Evolutionary conservation across 345 rosid genomes (phyloP), one percentile per base, ranked within the genome.

Genomic region (Conringia planisiliqua): DNA sequence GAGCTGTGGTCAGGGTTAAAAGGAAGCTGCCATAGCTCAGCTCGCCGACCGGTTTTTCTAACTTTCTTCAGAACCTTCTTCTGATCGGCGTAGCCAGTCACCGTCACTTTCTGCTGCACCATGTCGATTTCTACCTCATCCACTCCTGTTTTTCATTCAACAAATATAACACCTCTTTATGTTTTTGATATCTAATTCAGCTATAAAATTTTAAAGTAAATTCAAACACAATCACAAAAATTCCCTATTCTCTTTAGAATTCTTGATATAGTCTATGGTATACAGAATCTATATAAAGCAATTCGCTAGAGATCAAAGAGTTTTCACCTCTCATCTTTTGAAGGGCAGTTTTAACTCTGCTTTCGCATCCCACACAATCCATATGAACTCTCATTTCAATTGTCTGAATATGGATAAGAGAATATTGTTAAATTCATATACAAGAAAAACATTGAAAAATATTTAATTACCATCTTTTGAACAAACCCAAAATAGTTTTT

Each of bases 1-100:
- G 79, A 74, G 14, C 74, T 47, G 27, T 80, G 80, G 13, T 83
- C 83, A 8, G 92, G 93, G 62, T 83, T 86, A 71, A 80, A 85
- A 0, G 97, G 95, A 20, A 89, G 71, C 72, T 88, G 96, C 98
- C 95, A 94, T 33, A 94, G 82, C 85, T 94, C 98, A 0, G 93
- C 97, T 62, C 96, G 79, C 64, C 91, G 67, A 0, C 97, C 98
- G 0, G 95, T 88, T 73, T 81, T 85, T 46, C 97, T 74, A 8
- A 86, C 96, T 13, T 82, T 81, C 72, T 87, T 88, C 0, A 94
- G 82, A 17, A 94, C 86, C 74, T 89, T 91, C 78, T 89, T 94
- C 44, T 83, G 95, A 78, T 91, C 96, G 0, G 90, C 91, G 72
- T 85, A 88, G 38, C 97, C 97, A 3, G 82, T 89, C 44, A 91